Conservation (phyloP, 306 rosid species). For the Casuarina equisetifolia region DNA sequence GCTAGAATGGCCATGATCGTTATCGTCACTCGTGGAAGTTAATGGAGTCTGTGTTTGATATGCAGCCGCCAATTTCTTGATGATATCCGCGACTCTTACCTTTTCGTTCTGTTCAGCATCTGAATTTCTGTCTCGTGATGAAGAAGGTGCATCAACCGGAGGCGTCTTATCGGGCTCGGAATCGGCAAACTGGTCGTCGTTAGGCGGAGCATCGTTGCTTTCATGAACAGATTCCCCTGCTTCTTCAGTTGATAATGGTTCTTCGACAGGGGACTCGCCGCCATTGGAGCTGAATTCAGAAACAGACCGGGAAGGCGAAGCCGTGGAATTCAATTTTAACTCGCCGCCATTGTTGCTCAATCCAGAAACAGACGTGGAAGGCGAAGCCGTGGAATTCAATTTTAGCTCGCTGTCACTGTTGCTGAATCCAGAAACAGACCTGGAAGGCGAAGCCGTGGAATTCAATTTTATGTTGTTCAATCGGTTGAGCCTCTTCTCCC, state of each 20-base stretch:
- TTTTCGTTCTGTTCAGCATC: constrained; percentile 54
- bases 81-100: constrained; percentile 68
- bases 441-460: not conserved
- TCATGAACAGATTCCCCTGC: constrained; percentile 42
- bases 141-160: constrained; percentile 33
- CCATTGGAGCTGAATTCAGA: too few species aligned
- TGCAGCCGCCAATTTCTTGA: constrained; percentile 51
- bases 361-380: too few species aligned
- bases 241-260: constrained; percentile 22
- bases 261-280: constrained; percentile 21
- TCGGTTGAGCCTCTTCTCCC: constrained; percentile 79
- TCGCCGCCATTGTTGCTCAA: too few species aligned
- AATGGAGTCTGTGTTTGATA: constrained; percentile 30
- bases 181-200: constrained; percentile 39
- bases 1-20: constrained; percentile 42
- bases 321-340: too few species aligned
- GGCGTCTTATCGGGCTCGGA: constrained; percentile 42
- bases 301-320: too few species aligned
- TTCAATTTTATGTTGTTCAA: constrained; percentile 25
- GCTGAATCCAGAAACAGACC: constrained; percentile 26
- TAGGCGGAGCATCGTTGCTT: constrained; percentile 23
- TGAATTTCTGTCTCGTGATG: constrained; percentile 28
- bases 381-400: too few species aligned
- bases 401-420: constrained; percentile 10
- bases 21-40: constrained; percentile 30